These are phyloP conservation scores for Boechera retrofracta DNA, from an alignment of 345 rosid genomes.

Conservation along the genomic window DNA sequence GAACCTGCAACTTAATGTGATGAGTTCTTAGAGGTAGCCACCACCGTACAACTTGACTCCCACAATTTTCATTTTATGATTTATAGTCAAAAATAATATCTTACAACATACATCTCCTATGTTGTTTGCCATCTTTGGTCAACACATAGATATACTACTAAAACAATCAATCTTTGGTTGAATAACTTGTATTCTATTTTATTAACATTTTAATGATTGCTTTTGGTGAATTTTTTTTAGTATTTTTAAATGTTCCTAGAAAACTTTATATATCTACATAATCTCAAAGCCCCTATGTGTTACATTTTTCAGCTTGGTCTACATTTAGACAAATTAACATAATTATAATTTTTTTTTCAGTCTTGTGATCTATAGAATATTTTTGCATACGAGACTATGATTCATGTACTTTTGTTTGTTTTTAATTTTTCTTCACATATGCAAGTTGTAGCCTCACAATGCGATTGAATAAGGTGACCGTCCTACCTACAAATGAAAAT, in stretches of 20 bases:
- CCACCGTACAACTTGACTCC: too few species aligned
- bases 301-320: constrained; percentile 9
- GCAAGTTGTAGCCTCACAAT: constrained; percentile 29
- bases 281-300: neutral
- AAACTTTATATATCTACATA: neutral
- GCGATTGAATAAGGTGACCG: constrained; percentile 41
- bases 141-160: neutral
- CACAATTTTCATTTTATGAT: neutral
- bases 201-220: too few species aligned
- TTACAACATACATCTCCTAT: neutral
- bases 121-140: neutral
- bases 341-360: neutral
- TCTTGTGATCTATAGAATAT: neutral
- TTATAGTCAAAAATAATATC: neutral
- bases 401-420: constrained; percentile 16
- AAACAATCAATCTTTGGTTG: neutral
- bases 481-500: constrained; percentile 40
- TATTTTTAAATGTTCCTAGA: neutral
- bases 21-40: too few species aligned
- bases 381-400: constrained; percentile 13
- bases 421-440: neutral
- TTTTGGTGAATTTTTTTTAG: neutral
- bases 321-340: neutral
- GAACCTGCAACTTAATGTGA: too few species aligned
- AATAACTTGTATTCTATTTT: too few species aligned